Evolutionary conservation across 768 basidiomycete species (phyloP), one percentile per base, ranked within the genome.

Genomic region (Cystofilobasidium bisporidii): DNA sequence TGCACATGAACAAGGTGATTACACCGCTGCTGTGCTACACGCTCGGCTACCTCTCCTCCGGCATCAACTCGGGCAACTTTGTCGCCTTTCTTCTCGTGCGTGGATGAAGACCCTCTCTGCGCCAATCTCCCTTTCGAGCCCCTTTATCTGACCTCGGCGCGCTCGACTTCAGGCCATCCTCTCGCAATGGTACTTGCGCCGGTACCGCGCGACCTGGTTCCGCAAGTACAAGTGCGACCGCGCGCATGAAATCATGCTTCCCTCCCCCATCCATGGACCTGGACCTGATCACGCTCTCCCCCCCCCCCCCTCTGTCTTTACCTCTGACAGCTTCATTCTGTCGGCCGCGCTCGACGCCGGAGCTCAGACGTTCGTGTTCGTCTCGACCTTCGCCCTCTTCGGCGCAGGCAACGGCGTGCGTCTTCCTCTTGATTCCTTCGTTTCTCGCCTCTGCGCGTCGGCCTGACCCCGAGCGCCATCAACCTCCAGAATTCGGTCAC

Each of bases 11-110:
- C 18, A 43, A 59, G 28, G 59, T 73, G 57, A 72, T 72, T 61
- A 50, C 57, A 56, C 71, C 72, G 69, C 72, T 71, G 69, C 72
- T 70, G 33, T 70, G 67, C 36, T 72, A 70, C 70, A 70, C 61
- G 24, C 26, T 63, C 26, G 61, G 61, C 24, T 63, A 45, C 33
- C 61, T 63, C 26, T 11, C 24, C 3, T 70, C 71, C 47, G 72
- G 72, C 24, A 71, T 73, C 28, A 73, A 73, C 66, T 63, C 70
- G 47, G 64, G 67, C 48, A 68, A 72, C 33, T 61, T 61, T 22
- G 33, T 61, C 14, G 41, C 36, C 15, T 22, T 61, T 26, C 9
- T 45, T 24, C 28, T 43, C 28, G 60, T 41, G 33, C 22, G 60
- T 61, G 17, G 15, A 9, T 60, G 9, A n/a, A 14, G 10, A 20